Evolutionary conservation across 2,329 filamentous ascomycete species (phyloP).

Genomic region (Neurospora crassa): DNA sequence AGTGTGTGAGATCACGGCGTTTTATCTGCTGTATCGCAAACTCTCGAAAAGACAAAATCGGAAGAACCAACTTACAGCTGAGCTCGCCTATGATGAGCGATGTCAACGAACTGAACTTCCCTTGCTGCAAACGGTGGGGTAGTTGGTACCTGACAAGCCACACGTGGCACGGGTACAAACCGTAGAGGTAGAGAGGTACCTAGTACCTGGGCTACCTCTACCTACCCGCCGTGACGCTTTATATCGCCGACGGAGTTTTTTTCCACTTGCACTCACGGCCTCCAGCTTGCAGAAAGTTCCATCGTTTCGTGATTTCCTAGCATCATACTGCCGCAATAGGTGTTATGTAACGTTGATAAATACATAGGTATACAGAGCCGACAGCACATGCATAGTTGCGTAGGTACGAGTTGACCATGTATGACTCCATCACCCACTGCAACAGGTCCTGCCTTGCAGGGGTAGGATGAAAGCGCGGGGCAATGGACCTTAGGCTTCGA

Average conservation of each 20-base stretch:
- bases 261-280: not conserved
- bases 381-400: not conserved
- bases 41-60: not conserved
- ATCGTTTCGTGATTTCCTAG: not conserved
- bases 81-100: not conserved
- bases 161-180: not conserved
- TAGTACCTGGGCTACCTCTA: not conserved
- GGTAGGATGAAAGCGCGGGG: not conserved
- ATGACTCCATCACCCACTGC: not conserved
- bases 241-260: not conserved
- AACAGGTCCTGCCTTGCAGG: not conserved
- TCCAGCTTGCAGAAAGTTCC: not conserved
- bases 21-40: not conserved
- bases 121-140: not conserved
- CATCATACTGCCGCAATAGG: not conserved
- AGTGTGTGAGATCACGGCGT: not conserved
- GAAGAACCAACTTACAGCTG: not conserved
- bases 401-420: not conserved
- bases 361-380: not conserved
- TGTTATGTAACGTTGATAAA: not conserved
- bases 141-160: not conserved
- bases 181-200: not conserved
- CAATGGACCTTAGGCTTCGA: not conserved
- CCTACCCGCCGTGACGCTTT: not conserved
- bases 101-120: not conserved